phyloP scores from a whole-genome alignment of 768 basidiomycete genomes.

The Gloeostereum incarnatum region DNA sequence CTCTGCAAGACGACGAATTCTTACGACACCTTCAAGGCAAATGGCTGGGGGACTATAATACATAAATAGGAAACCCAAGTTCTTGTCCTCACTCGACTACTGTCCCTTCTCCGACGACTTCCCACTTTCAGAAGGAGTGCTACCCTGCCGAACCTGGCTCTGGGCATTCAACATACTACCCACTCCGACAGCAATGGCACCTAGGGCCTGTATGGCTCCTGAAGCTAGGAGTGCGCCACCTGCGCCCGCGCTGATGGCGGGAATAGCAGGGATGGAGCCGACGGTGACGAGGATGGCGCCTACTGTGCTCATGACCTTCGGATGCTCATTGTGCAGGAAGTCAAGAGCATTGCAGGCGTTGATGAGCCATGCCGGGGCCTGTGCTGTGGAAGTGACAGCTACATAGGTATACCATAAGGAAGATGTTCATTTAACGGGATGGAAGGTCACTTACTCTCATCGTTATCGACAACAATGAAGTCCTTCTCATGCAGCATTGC shows the following conservation, averaged over 20 bases:
- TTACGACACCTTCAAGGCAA: no score
- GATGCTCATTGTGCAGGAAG: slow-evolving; percentile 66
- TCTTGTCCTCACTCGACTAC: no score
- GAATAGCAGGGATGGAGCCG: slow-evolving; percentile 65
- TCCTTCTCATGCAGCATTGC: no score
- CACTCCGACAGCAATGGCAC: slow-evolving; percentile 69
- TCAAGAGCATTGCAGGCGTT: slow-evolving; percentile 73
- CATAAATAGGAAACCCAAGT: no score
- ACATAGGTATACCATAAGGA: slow-evolving; percentile 2
- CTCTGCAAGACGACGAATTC: slow-evolving; percentile 17
- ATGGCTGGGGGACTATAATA: no score
- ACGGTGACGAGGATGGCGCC: slow-evolving; percentile 75
- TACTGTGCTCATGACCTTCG: slow-evolving; percentile 63
- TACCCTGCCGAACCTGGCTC: slow-evolving; percentile 21
- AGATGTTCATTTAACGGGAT: neutral
- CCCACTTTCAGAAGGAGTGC: neutral
- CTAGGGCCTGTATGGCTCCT: slow-evolving; percentile 68
- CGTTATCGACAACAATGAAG: slow-evolving; percentile 12
- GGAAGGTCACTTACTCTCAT: slow-evolving; percentile 12
- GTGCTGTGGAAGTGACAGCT: slow-evolving; percentile 33
- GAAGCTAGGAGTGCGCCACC: slow-evolving; percentile 69
- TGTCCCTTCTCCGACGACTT: neutral
- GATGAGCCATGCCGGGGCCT: slow-evolving; percentile 68
- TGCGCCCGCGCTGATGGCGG: slow-evolving; percentile 57
- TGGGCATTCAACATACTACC: slow-evolving; percentile 47